phyloP scores from a whole-genome alignment of 495 filamentous ascomycete genomes.

The Diplogelasinospora grovesii region DNA sequence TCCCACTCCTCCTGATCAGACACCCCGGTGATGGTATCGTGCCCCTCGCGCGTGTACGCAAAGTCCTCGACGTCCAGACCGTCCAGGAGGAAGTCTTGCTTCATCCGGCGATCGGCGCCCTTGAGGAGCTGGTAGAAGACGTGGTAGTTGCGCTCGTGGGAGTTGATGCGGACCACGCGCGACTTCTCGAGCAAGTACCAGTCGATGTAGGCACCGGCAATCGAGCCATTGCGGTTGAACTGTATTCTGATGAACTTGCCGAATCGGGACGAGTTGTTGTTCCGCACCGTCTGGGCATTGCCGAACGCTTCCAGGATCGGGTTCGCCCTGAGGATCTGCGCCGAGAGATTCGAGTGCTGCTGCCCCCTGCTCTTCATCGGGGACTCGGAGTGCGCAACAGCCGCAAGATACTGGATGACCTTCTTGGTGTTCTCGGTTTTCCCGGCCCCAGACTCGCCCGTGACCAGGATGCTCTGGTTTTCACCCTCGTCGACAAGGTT shows the following conservation, averaged over 20 bases:
- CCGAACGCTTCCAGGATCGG: slow-evolving; percentile 98
- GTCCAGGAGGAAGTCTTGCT: slow-evolving; percentile 66
- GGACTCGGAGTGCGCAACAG: slow-evolving; percentile 80
- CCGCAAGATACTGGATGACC: slow-evolving; percentile 97
- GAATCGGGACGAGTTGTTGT: slow-evolving; percentile 98
- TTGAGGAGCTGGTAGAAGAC: slow-evolving; percentile 93
- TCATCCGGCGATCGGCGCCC: slow-evolving; percentile 68
- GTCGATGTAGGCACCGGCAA: slow-evolving; percentile 93
- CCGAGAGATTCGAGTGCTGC: slow-evolving; percentile 82
- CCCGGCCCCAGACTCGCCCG: slow-evolving; percentile 95
- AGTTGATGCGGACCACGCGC: slow-evolving; percentile 79
- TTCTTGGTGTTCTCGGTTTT: slow-evolving; percentile 99
- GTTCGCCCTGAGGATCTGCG: slow-evolving; percentile 94
- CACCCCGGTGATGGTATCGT: slow-evolving; percentile 83
- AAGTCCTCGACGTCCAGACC: slow-evolving; percentile 76
- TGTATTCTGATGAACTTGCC: slow-evolving; percentile 99
- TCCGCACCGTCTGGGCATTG: slow-evolving; percentile 94
- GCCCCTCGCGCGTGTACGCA: slow-evolving; percentile 82
- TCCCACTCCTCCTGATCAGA: slow-evolving; percentile 91
- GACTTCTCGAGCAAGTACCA: slow-evolving; percentile 99
- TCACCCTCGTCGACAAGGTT: slow-evolving; percentile 92
- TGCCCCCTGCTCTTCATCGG: slow-evolving; percentile 54
- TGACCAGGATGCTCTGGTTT: slow-evolving; percentile 97
- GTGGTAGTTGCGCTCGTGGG: slow-evolving; percentile 91
- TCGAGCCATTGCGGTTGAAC: slow-evolving; percentile 83